Conservation (phyloP, 768 basidiomycete species). For the Boletus eberwhitei region DNA sequence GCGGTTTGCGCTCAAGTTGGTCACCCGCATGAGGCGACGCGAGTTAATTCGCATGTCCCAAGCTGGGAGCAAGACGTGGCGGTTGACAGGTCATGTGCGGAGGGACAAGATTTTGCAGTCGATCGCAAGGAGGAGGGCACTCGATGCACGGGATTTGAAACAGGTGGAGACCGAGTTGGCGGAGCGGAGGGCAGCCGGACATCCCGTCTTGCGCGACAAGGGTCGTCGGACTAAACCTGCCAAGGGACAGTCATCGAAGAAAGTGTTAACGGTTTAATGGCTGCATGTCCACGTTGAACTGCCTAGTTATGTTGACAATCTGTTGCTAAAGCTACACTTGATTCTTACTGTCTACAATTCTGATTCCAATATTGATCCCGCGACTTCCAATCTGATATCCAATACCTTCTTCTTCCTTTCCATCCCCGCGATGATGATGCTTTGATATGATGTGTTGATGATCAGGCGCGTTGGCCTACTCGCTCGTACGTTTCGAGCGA, state of each 20-base stretch:
- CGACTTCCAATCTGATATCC: background rate
- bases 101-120: slow-evolving; percentile 50
- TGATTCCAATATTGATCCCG: background rate
- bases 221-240: background rate
- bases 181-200: slow-evolving; percentile 23
- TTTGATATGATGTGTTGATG: background rate
- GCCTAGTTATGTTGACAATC: slow-evolving; percentile 3
- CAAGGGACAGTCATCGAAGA: slow-evolving; percentile 9
- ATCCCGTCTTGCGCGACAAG: slow-evolving; percentile 24
- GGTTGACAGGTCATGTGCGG: slow-evolving; percentile 38
- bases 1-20: slow-evolving; percentile 46
- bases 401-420: background rate
- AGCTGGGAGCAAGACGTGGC: slow-evolving; percentile 37
- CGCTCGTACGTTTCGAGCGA: slow-evolving; percentile 28
- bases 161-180: slow-evolving; percentile 34
- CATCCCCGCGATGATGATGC: background rate
- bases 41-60: slow-evolving; percentile 36
- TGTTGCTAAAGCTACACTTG: slow-evolving; percentile 24
- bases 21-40: slow-evolving; percentile 31
- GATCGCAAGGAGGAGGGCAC: slow-evolving; percentile 45
- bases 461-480: slow-evolving; percentile 12
- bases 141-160: slow-evolving; percentile 40
- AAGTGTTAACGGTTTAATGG: slow-evolving; percentile 4
- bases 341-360: background rate
- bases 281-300: background rate